Conservation (phyloP, 2,329 filamentous ascomycete species). For the Neopestalotiopsis sp. region DNA sequence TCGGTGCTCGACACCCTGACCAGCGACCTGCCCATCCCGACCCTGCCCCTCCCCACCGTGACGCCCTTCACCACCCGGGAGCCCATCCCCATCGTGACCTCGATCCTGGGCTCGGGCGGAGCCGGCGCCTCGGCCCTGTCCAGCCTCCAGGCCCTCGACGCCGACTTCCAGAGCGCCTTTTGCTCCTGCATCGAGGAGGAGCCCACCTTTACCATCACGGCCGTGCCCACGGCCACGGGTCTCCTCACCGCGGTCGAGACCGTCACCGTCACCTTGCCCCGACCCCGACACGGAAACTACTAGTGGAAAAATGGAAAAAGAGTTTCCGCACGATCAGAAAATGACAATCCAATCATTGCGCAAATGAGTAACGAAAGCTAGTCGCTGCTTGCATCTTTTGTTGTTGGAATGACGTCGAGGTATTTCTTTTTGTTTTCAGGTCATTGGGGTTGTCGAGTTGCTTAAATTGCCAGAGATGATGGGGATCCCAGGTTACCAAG, state of each 20-base stretch:
- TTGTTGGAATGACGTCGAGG: too few species aligned
- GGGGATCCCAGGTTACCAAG: too few species aligned
- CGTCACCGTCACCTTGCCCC: background rate
- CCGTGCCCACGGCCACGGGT: background rate
- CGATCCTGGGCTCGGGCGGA: background rate
- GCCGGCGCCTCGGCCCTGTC: background rate
- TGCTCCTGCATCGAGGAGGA: background rate
- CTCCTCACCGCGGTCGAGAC: background rate
- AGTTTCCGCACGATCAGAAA: too few species aligned
- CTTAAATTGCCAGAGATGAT: too few species aligned
- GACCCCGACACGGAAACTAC: background rate
- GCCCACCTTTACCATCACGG: background rate
- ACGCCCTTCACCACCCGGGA: background rate
- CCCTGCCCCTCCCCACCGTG: background rate
- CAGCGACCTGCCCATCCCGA: background rate
- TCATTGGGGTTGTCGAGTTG: too few species aligned
- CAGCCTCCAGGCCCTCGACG: background rate
- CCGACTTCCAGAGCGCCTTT: background rate
- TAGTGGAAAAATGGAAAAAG: background rate
- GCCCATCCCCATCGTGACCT: background rate
- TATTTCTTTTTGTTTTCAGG: too few species aligned
- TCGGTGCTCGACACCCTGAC: background rate
- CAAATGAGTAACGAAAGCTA: too few species aligned
- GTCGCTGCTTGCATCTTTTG: too few species aligned
- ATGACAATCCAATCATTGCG: too few species aligned